Base-by-base conservation (phyloP, 176 grass and related monocot genomes). In the Musa acuminata region DNA sequence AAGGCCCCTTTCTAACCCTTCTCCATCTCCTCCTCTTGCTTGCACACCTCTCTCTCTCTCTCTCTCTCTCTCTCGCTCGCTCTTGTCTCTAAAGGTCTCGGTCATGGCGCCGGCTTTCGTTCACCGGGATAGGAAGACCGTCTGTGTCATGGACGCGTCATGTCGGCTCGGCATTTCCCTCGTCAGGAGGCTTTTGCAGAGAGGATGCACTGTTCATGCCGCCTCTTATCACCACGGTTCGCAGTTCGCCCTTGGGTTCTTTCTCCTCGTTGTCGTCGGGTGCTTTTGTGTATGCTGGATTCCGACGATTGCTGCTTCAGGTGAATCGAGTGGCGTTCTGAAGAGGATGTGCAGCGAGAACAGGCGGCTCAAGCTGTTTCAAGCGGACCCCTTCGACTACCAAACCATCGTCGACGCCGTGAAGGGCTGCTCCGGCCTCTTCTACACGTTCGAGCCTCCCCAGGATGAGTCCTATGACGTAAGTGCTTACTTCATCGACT, bases 121-220 rank as follows among this genome's bases (percentile, higher is more conserved):
- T 19, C 53, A 73, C 50, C 57, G 64, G 8, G 59, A 60, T 75
- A 71, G 74, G 2, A 86, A 86, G 43, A 53, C 75, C n/a, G 94
- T 98, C 10, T 98, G 94, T 78, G 94, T 98, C 10, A 85, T 98
- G 84, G 94, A 98, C 86, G 90, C 94, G 0, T 83, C 90, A 2
- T 77, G 81, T 8, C 80, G 72, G 25, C 84, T 98, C 9, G 86
- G 80, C 77, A 74, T 60, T 35, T 73, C 85, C 27, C 90, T 98
- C 22, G 86, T 93, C 19, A 78, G 80, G 78, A 83, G 82, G 29
- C 90, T 98, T 78, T 86, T 98, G 59, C 86, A 84, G 49, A 82
- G 91, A n/a, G 94, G 94, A 0, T 98, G 93, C 86, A 87, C 82
- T 55, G 94, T 98, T 53, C 94, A 98, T 64, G 94, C 94, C 55